A percentile compares a stretch with the other conserved stretches of the same genome.
Evolutionary conservation across 345 rosid species (phyloP).

Genomic region (Gossypium anomalum): DNA sequence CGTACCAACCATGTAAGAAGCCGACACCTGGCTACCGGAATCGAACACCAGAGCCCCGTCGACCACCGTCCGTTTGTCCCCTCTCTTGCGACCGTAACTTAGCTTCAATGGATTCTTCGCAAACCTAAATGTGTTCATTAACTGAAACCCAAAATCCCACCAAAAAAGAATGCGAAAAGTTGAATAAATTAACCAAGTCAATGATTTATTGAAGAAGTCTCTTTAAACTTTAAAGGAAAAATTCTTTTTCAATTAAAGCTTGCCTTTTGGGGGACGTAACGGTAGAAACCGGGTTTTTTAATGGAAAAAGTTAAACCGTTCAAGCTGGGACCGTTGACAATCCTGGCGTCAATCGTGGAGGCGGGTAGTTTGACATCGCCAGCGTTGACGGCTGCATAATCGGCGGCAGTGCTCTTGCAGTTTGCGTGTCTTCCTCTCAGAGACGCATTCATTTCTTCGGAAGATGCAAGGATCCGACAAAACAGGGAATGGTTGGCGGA

Average conservation of each 20-base stretch:
- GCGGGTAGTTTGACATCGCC: constrained; percentile 72
- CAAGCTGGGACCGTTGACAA: constrained; percentile 72
- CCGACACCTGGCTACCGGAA: constrained; percentile 69
- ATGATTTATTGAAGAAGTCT: background rate
- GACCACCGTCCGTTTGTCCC: constrained; percentile 56
- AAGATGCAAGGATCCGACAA: constrained; percentile 21
- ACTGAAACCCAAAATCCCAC: constrained; percentile 90
- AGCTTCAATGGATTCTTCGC: constrained; percentile 75
- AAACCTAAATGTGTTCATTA: constrained; percentile 67
- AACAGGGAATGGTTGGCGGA: constrained; percentile 10
- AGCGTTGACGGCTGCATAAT: constrained; percentile 46
- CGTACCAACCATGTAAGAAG: constrained; percentile 66
- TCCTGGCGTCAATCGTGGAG: constrained; percentile 71
- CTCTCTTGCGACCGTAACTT: constrained; percentile 66
- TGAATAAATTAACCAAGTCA: background rate
- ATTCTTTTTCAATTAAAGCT: background rate
- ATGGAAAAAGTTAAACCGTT: constrained; percentile 65
- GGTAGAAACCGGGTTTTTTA: constrained; percentile 77
- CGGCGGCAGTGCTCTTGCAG: constrained; percentile 49
- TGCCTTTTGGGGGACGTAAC: constrained; percentile 81
- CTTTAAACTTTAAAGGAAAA: background rate
- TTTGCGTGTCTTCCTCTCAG: constrained; percentile 59
- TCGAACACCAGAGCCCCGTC: constrained; percentile 61
- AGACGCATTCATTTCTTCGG: constrained; percentile 65
- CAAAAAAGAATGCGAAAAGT: background rate